Conservation (phyloP, 2,329 filamentous ascomycete genomes). For the Trichocomaceae sp. region DNA sequence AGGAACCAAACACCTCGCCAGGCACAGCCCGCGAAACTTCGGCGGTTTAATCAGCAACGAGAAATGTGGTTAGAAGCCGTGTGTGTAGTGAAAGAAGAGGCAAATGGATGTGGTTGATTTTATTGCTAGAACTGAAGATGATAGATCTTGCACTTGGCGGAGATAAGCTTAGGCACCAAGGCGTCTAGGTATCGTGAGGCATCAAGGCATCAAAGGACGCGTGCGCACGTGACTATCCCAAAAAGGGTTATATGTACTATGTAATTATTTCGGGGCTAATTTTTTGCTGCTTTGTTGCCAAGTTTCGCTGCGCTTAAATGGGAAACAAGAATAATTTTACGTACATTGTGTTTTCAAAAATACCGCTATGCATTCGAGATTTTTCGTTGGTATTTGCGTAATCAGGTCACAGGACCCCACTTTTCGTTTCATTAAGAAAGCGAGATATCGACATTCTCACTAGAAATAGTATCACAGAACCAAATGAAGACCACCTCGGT, state of each 20-base stretch:
- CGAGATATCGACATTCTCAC: no score
- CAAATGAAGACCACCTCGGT: neutral
- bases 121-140: neutral
- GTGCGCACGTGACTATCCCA: slow-evolving; percentile 1
- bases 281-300: neutral
- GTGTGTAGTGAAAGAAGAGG: neutral
- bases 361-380: no score
- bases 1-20: neutral
- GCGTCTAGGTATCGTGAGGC: neutral
- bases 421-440: no score
- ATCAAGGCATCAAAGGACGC: neutral
- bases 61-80: neutral
- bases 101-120: neutral
- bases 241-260: slow-evolving; percentile 17
- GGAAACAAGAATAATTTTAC: no score
- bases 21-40: neutral
- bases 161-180: neutral
- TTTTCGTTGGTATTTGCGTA: no score
- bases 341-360: no score
- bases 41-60: neutral
- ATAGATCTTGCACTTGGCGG: neutral
- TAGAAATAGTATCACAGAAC: neutral
- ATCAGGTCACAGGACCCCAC: no score
- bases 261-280: slow-evolving; percentile 15
- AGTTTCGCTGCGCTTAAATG: no score